Percentiles rank a stretch among this genome's conserved stretches.
Conservation (phyloP, 1,284 basidiomycete genomes). For the Takashimella tepidaria region DNA sequence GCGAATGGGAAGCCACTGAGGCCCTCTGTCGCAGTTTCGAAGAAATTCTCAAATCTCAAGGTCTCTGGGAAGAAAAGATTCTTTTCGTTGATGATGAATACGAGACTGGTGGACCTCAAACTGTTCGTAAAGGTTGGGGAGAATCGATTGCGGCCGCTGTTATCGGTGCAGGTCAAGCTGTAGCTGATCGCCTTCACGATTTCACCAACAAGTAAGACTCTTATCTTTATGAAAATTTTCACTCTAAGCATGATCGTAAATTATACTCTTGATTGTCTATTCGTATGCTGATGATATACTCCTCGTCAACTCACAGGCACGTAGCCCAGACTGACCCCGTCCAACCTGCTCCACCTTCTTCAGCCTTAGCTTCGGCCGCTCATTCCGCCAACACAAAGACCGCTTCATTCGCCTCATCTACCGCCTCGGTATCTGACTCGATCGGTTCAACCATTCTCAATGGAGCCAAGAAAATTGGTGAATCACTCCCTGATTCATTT, state of each 20-base stretch:
- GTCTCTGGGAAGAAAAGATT: conserved; percentile 38
- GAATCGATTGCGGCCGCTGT: conserved; percentile 36
- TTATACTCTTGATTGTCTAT: too few relatives aligned
- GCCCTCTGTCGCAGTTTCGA: conserved; percentile 31
- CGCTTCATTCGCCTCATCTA: conserved; percentile 13
- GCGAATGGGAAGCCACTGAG: conserved; percentile 42
- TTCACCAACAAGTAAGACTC: conserved; percentile 36
- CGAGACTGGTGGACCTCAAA: conserved; percentile 27
- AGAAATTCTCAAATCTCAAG: conserved; percentile 28
- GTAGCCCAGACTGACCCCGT: conserved; percentile 21
- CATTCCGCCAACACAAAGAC: conserved; percentile 12
- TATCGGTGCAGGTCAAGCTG: conserved; percentile 22
- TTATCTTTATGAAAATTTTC: too few relatives aligned
- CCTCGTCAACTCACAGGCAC: conserved; percentile 15
- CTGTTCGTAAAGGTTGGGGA: conserved; percentile 34
- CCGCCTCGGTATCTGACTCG: not conserved
- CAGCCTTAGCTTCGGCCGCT: conserved; percentile 10
- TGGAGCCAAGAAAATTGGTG: conserved; percentile 24
- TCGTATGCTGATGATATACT: too few relatives aligned
- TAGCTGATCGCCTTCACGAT: conserved; percentile 23
- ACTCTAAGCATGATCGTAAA: too few relatives aligned
- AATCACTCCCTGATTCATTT: conserved; percentile 21
- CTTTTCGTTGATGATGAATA: conserved; percentile 46
- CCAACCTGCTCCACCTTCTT: conserved; percentile 21
- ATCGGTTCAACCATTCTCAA: conserved; percentile 23